Base-by-base conservation (phyloP, 148 eudicot genomes). In the Camellia granthamiana region DNA sequence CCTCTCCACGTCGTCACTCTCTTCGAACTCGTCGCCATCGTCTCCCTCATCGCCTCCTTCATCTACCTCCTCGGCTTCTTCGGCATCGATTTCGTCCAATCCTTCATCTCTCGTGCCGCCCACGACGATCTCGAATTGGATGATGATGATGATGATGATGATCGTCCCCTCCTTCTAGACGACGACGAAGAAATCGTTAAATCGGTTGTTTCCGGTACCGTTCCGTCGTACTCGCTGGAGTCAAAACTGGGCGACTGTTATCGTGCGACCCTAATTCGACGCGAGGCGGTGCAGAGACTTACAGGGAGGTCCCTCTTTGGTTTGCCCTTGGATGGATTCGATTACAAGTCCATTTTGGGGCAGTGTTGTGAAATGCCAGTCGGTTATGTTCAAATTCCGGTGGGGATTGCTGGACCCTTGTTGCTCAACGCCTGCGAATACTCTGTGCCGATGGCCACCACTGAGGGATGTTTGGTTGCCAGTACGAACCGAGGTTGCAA, bases 371-470 rank as follows among this genome's bases (percentile, higher is more conserved):
- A 69, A 21, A 69, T 69, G 72, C 72, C 51, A 14, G 51, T 69
- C 7, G 72, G 72, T 11, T 69, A 69, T 15, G 49, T 69, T 2
- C 72, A 69, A 21, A 69, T 69, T 15, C 72, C 72, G 72, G 72
- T 69, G 72, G 72, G 72, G 44, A 69, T 69, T 16, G 72, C 72
- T 0, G 72, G 72, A 1, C 72, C 72, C 0, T 43, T 69, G 51
- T 69, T 69, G 72, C 72, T 69, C 7, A 21, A 69, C 49, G 72
- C 51, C 3, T 16, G 72, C 10, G 72, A 69, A 51, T 69, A 69
- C 44, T 69, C 49, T 3, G 72, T 69, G 7, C 72, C 72, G n/a
- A 69, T 69, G 72, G 72, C 72, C 18, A 69, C 72, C 51, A 69
- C 72, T 3, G 72, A 69, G 72, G 72, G 72, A 6, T 41, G 47